Evolutionary conservation across 352 stramenopile species (phyloP).

Genomic region (Phytophthora europaea): DNA sequence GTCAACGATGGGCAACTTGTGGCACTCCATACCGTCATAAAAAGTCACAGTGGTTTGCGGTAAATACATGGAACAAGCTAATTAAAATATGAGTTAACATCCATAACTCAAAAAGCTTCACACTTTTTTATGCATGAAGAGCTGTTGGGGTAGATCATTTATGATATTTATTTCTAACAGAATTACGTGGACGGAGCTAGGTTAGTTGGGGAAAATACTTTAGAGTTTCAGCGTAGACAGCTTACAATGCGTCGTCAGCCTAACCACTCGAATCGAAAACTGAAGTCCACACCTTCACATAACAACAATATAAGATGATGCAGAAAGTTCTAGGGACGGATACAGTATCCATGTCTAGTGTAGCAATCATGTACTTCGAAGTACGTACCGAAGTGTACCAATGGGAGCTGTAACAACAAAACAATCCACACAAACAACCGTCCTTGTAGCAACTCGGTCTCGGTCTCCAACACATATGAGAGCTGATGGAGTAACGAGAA

Average conservation of each 20-base stretch:
- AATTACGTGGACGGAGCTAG: no score
- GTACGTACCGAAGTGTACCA: constrained; percentile 23
- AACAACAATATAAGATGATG: background rate
- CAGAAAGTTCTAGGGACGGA: no score
- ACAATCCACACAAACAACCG: constrained; percentile 40
- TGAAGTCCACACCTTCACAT: background rate
- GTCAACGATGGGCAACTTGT: background rate
- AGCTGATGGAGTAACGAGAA: constrained; percentile 39
- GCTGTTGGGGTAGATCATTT: no score
- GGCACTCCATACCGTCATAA: background rate
- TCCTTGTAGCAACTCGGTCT: constrained; percentile 31
- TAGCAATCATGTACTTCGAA: no score
- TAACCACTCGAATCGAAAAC: background rate
- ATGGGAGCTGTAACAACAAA: constrained; percentile 31
- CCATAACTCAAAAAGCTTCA: no score
- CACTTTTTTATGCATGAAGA: no score
- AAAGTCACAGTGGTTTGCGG: background rate
- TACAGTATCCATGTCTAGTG: no score
- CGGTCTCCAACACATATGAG: constrained; percentile 50
- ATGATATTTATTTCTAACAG: no score
- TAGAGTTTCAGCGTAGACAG: no score
- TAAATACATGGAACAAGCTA: background rate
- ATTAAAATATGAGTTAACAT: background rate
- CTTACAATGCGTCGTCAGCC: background rate
- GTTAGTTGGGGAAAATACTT: no score